Conservation (phyloP, 805 yeast species). For the Candida methanosorbosa region DNA sequence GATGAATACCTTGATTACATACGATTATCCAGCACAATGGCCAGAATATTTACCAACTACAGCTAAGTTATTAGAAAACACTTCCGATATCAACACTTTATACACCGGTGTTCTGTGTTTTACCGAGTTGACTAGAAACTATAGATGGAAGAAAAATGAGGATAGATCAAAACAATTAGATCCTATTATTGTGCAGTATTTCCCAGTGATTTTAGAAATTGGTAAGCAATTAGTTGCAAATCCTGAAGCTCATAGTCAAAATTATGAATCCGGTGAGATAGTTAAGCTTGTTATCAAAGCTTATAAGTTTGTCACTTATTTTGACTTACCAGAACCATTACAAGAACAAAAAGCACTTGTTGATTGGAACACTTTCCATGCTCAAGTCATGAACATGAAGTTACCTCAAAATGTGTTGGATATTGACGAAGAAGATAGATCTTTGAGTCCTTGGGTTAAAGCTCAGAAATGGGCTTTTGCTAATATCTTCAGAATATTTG, state of each 20-base stretch:
- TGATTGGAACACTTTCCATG: constrained; percentile 74
- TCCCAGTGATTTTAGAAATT: constrained; percentile 59
- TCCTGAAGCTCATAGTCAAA: constrained; percentile 12
- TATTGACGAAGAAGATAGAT: constrained; percentile 44
- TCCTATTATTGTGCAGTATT: constrained; percentile 48
- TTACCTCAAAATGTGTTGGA: constrained; percentile 46
- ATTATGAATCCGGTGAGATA: constrained; percentile 51
- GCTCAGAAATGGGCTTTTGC: constrained; percentile 87
- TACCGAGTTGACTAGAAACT: constrained; percentile 65
- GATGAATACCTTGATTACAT: constrained; percentile 39
- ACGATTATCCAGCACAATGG: constrained; percentile 39
- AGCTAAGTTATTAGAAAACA: constrained; percentile 32
- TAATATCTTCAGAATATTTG: constrained; percentile 62
- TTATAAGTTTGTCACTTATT: constrained; percentile 74
- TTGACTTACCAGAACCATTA: constrained; percentile 65
- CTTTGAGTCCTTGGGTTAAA: constrained; percentile 55
- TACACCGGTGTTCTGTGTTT: constrained; percentile 72
- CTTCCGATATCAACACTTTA: constrained; percentile 29
- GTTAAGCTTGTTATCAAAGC: constrained; percentile 66
- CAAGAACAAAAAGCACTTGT: constrained; percentile 43
- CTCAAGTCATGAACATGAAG: constrained; percentile 50
- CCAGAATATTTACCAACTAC: constrained; percentile 44
- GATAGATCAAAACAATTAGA: constrained; percentile 46
- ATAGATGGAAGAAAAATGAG: constrained; percentile 65
- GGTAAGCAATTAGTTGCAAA: constrained; percentile 47